A percentile compares a stretch with the other conserved stretches of the same genome.
Evolutionary conservation across 306 rosid genomes (phyloP).

Genomic region (Cercis canadensis): DNA sequence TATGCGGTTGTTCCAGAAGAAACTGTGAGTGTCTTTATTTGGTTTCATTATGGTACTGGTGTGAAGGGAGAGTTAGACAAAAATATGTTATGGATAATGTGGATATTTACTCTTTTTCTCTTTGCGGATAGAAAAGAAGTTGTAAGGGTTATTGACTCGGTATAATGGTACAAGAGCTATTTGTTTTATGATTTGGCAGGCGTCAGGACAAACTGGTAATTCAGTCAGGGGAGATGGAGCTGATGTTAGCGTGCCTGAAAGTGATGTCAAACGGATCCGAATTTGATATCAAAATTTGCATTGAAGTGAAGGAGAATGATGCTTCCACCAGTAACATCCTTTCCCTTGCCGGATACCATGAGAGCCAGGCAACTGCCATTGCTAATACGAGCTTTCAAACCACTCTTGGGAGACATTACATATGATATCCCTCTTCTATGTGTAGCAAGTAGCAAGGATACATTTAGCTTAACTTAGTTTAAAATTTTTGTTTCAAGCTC

Average conservation of each 20-base stretch:
- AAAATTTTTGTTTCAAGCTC: no score
- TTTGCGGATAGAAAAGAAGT: no score
- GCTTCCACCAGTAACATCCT: neutral
- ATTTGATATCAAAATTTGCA: constrained; percentile 34
- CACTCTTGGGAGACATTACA: constrained; percentile 13
- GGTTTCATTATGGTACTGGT: neutral
- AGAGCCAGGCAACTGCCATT: no score
- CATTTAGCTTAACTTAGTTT: neutral
- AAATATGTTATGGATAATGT: no score
- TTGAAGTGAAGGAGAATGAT: neutral
- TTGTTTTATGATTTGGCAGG: constrained; percentile 60
- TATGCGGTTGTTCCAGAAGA: constrained; percentile 98
- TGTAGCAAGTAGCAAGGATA: constrained; percentile 13
- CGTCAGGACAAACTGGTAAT: constrained; percentile 50
- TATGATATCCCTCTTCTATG: constrained; percentile 28
- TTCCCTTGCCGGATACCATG: no score
- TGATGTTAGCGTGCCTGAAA: constrained; percentile 80
- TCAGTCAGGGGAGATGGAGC: constrained; percentile 17
- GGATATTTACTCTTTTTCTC: no score
- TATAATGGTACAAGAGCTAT: no score
- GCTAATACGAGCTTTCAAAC: no score
- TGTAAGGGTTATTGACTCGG: no score
- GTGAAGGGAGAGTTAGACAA: neutral
- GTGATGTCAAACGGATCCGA: constrained; percentile 63
- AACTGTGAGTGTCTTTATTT: constrained; percentile 61